These are phyloP conservation scores for Trichoderma asperellum DNA, from an alignment of 2,329 filamentous ascomycete genomes.

Conservation along the genomic window DNA sequence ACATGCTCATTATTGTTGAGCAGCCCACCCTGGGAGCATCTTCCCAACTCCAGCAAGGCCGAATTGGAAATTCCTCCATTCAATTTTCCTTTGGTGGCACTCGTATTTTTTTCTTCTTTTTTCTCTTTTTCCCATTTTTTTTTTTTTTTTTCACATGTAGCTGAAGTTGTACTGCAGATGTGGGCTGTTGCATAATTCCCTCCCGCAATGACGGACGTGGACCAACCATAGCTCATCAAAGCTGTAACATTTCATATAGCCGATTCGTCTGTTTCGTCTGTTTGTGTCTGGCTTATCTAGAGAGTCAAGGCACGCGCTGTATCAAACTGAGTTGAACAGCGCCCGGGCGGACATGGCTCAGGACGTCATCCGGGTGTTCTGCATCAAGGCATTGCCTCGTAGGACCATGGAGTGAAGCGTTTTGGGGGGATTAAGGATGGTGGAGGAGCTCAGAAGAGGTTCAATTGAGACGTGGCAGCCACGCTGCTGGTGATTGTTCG, in stretches of 20 bases:
- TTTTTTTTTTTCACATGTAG: not conserved
- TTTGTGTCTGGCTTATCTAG: not conserved
- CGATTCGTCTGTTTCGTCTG: constrained; percentile 7
- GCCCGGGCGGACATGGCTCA: constrained; percentile 75
- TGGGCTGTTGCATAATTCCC: not conserved
- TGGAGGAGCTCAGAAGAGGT: constrained; percentile 30
- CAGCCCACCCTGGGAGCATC: not conserved
- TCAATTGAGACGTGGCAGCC: constrained; percentile 42
- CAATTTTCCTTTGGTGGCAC: not conserved
- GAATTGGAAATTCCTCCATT: constrained; percentile 3
- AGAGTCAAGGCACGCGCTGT: not conserved
- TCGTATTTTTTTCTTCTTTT: not conserved
- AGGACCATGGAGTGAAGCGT: constrained; percentile 61
- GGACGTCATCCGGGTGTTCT: constrained; percentile 49
- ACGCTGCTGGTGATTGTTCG: constrained; percentile 30
- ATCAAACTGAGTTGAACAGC: constrained; percentile 78
- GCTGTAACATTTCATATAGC: not conserved
- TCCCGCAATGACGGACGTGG: constrained; percentile 8
- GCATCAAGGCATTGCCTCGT: constrained; percentile 54
- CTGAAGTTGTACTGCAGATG: constrained; percentile 13
- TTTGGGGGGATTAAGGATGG: constrained; percentile 35
- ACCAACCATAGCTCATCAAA: constrained; percentile 1
- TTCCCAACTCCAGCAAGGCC: constrained; percentile 5
- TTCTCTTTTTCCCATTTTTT: not conserved
- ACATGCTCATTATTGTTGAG: not conserved